A percentile compares a stretch with the other conserved stretches of the same genome.
Evolutionary conservation across 257 asterid genomes (phyloP).

Genomic region (Solanum stenotomum): DNA sequence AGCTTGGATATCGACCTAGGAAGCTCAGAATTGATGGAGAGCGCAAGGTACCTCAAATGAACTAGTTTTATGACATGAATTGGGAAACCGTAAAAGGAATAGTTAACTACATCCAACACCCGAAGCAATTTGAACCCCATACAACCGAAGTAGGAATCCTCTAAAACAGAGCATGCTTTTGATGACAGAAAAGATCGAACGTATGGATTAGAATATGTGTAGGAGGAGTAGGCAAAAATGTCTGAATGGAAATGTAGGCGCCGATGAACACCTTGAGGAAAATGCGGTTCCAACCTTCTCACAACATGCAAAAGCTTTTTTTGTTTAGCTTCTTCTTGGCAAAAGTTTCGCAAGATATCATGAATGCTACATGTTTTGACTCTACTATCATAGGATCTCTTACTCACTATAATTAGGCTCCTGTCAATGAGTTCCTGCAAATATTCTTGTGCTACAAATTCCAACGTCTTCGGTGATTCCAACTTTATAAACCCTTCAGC

Average conservation of each 20-base stretch:
- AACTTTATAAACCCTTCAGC: background rate
- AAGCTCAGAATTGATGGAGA: too few species aligned
- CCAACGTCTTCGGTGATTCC: background rate
- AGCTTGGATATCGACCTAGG: too few species aligned
- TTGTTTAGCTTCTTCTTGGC: background rate
- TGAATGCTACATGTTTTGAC: background rate
- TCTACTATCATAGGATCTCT: background rate
- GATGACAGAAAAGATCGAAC: background rate
- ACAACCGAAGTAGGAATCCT: too few species aligned
- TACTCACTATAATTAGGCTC: background rate
- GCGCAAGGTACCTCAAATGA: too few species aligned
- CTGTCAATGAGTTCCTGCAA: background rate
- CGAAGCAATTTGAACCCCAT: too few species aligned
- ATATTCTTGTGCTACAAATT: background rate
- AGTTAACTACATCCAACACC: too few species aligned
- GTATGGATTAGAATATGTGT: background rate
- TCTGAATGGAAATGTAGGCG: background rate
- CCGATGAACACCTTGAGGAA: background rate
- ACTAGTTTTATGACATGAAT: too few species aligned
- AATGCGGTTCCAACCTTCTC: background rate
- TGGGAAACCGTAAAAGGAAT: too few species aligned
- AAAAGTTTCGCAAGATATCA: background rate
- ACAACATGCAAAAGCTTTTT: background rate
- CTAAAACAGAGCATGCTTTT: too few species aligned
- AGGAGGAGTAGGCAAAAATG: background rate